A percentile compares a stretch with the other conserved stretches of the same genome.
These are phyloP conservation scores for Orbilia oligospora DNA, from an alignment of 2,329 filamentous ascomycete species.

Conservation along the genomic window DNA sequence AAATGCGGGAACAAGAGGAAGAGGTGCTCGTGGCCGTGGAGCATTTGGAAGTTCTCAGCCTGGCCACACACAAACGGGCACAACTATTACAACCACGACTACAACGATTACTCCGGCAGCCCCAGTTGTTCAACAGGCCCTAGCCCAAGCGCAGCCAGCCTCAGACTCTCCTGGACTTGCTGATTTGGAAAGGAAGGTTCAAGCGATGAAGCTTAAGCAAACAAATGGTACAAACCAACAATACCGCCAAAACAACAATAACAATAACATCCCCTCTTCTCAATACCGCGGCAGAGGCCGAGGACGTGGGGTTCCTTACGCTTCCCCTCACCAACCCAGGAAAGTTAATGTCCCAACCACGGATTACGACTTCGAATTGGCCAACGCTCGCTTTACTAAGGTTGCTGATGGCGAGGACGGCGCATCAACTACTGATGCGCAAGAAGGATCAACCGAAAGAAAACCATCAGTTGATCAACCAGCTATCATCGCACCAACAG, in stretches of 20 bases:
- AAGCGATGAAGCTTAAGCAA: slow-evolving; percentile 54
- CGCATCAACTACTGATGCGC: slow-evolving; percentile 63
- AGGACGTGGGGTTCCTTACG: slow-evolving; percentile 64
- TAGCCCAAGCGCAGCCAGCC: background rate
- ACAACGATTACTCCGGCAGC: slow-evolving; percentile 25
- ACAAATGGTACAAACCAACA: slow-evolving; percentile 32
- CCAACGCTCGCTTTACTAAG: slow-evolving; percentile 89
- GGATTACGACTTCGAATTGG: slow-evolving; percentile 90
- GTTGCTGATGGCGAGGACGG: slow-evolving; percentile 68
- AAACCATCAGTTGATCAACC: slow-evolving; percentile 54
- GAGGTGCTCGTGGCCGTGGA: slow-evolving; percentile 50
- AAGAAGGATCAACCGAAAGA: slow-evolving; percentile 66
- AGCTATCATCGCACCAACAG: slow-evolving; percentile 56
- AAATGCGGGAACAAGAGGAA: slow-evolving; percentile 37
- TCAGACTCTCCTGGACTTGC: slow-evolving; percentile 48
- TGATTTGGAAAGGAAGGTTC: slow-evolving; percentile 53
- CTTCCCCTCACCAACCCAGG: slow-evolving; percentile 67
- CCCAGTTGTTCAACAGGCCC: slow-evolving; percentile 1
- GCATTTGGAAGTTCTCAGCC: slow-evolving; percentile 49
- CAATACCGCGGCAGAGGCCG: slow-evolving; percentile 64
- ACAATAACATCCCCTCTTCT: too few relatives aligned
- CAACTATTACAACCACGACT: slow-evolving; percentile 47
- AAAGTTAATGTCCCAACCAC: slow-evolving; percentile 90
- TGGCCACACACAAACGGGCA: slow-evolving; percentile 53
- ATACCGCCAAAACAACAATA: slow-evolving; percentile 12